Percentiles rank a stretch among this genome's conserved stretches.
phyloP scores from a whole-genome alignment of 2,329 filamentous ascomycete genomes.

The Talaromyces marneffei region DNA sequence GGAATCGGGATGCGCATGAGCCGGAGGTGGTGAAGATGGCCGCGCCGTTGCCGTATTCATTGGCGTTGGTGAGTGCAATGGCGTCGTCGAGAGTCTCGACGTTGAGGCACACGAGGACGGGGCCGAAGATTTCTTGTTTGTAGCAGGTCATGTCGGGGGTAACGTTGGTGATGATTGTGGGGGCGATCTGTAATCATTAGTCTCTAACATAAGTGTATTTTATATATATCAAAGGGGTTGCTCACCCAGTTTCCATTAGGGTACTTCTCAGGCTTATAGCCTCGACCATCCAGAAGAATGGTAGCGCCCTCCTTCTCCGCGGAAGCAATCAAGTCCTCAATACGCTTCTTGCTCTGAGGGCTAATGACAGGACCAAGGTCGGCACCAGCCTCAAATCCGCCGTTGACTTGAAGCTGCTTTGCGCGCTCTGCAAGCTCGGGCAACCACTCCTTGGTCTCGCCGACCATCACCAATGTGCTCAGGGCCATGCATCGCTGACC shows the following conservation, averaged over 20 bases:
- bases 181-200: constrained; percentile 19
- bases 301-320: constrained; percentile 58
- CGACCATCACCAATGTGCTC: constrained; percentile 57
- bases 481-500: constrained; percentile 64
- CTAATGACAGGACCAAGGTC: constrained; percentile 59
- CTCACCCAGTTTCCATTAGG: constrained; percentile 58
- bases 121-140: constrained; percentile 33
- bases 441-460: constrained; percentile 58
- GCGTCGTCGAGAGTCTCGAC: constrained; percentile 32
- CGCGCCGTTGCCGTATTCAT: constrained; percentile 63
- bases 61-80: constrained; percentile 54
- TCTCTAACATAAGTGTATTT: too few species aligned
- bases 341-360: constrained; percentile 53
- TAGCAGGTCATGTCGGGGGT: constrained; percentile 35
- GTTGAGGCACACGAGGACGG: constrained; percentile 33
- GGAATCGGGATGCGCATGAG: constrained; percentile 56
- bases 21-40: constrained; percentile 61
- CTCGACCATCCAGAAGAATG: constrained; percentile 56
- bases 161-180: constrained; percentile 32
- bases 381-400: constrained; percentile 55
- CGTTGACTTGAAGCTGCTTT: constrained; percentile 54
- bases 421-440: constrained; percentile 57
- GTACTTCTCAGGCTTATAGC: constrained; percentile 54
- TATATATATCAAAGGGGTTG: constrained; percentile 29
- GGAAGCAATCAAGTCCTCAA: constrained; percentile 54